Conservation (phyloP, 805 yeast genomes). For the Candida cerambycidarum region DNA sequence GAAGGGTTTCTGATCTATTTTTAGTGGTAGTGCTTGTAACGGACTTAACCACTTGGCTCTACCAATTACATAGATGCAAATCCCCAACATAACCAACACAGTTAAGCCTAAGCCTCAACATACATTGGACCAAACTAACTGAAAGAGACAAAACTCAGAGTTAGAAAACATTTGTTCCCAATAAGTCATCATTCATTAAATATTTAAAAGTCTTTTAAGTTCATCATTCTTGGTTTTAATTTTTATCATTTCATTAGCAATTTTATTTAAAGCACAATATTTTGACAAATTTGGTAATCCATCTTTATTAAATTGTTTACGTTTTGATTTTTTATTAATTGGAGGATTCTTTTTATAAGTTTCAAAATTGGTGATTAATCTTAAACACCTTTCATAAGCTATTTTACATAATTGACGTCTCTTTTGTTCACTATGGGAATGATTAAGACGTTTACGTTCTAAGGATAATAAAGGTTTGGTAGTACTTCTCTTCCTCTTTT, state of each 20-base stretch:
- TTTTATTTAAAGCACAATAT: constrained; percentile 42
- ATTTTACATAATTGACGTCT: constrained; percentile 44
- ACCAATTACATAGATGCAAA: no score
- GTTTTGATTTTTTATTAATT: constrained; percentile 31
- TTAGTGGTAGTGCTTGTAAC: no score
- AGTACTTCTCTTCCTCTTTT: constrained; percentile 27
- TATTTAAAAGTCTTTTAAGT: constrained; percentile 26
- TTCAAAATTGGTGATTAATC: constrained; percentile 39
- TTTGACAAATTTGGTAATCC: constrained; percentile 47
- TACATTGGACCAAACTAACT: no score
- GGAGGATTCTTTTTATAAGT: constrained; percentile 35
- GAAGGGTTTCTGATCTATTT: no score
- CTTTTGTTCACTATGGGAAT: constrained; percentile 43
- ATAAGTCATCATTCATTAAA: constrained; percentile 11
- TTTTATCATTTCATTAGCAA: constrained; percentile 37
- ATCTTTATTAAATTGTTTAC: constrained; percentile 41
- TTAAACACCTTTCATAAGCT: constrained; percentile 44
- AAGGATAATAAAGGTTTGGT: constrained; percentile 36
- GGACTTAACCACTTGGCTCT: no score
- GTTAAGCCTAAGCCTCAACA: no score
- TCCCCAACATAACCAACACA: no score
- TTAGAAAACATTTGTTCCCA: no score
- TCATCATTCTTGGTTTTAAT: constrained; percentile 33
- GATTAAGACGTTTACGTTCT: constrained; percentile 44
- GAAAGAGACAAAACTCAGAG: no score